A percentile compares a stretch with the other conserved stretches of the same genome.
These are phyloP conservation scores for Rhododendron vialii DNA, from an alignment of 148 eudicot species.

Conservation along the genomic window DNA sequence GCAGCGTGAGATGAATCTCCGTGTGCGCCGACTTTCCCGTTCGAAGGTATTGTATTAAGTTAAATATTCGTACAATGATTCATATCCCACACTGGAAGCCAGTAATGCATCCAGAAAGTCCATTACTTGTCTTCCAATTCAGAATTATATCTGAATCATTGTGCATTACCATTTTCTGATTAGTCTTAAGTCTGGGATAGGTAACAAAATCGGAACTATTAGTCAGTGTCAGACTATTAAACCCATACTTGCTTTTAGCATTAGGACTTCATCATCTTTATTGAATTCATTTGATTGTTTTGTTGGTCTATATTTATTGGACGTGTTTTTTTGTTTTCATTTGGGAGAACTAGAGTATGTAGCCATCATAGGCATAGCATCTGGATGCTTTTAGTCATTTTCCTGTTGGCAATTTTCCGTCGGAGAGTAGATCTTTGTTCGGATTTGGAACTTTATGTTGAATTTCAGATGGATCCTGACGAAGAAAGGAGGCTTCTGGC, in stretches of 20 bases:
- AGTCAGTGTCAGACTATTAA: neutral
- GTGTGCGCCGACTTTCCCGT: slow-evolving; percentile 83
- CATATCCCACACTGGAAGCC: neutral
- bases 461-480: slow-evolving; percentile 78
- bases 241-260: neutral
- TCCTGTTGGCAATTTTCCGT: neutral
- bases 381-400: neutral
- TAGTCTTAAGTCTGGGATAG: neutral
- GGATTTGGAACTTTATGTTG: neutral
- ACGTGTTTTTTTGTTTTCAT: neutral
- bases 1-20: slow-evolving; percentile 77
- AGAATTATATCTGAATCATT: neutral
- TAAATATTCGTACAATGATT: neutral
- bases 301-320: neutral
- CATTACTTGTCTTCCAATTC: neutral
- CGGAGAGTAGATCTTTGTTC: neutral
- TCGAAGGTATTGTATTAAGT: slow-evolving; percentile 52
- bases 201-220: neutral
- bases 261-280: neutral
- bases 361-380: neutral
- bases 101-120: neutral
- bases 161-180: neutral
- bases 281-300: slow-evolving; percentile 1
- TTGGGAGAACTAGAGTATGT: neutral
- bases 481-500: slow-evolving; percentile 83